Evolutionary conservation across 768 basidiomycete species (phyloP).

Genomic region (Suillus occidentalis): DNA sequence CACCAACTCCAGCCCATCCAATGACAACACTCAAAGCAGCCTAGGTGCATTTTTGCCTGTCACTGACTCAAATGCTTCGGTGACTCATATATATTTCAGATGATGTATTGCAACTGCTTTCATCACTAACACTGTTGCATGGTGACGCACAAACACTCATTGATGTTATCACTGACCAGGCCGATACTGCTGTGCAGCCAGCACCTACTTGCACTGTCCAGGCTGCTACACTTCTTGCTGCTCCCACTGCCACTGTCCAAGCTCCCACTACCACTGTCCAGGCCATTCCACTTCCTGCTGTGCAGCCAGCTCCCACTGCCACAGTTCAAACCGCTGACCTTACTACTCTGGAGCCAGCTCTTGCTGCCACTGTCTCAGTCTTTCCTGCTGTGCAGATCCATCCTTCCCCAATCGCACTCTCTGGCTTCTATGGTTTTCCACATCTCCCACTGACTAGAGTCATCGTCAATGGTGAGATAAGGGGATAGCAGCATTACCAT

Average conservation of each 20-base stretch:
- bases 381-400: background rate
- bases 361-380: background rate
- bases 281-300: background rate
- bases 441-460: background rate
- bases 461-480: background rate
- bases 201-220: too few species aligned
- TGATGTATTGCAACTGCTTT: background rate
- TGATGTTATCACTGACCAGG: background rate
- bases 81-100: background rate
- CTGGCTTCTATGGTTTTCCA: background rate
- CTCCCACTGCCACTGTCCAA: too few species aligned
- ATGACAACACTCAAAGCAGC: too few species aligned
- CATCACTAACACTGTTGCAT: background rate
- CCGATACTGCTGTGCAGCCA: too few species aligned
- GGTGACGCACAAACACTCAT: background rate
- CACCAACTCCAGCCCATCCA: too few species aligned
- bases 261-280: background rate
- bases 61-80: background rate
- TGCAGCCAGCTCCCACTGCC: background rate
- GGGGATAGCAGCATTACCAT: background rate
- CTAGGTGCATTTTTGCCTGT: too few species aligned
- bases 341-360: too few species aligned
- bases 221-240: too few species aligned
- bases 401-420: background rate
- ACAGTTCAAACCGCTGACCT: too few species aligned